phyloP scores from a whole-genome alignment of 2,329 filamentous ascomycete species.

The Talaromyces sp. region DNA sequence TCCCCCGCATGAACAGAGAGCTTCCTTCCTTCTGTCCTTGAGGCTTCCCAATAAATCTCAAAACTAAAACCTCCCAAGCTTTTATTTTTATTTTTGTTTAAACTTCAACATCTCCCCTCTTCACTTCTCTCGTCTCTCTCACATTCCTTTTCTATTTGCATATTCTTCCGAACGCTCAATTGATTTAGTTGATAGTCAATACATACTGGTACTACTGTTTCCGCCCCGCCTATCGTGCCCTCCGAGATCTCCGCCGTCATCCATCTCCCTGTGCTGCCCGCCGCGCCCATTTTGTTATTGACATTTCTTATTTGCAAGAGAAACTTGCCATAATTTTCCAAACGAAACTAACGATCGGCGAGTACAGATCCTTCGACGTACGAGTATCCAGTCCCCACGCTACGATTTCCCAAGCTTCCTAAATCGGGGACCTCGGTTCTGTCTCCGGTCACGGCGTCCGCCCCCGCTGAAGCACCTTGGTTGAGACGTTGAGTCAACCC shows the following conservation, averaged over 20 bases:
- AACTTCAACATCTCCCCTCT: neutral
- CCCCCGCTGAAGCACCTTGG: constrained; percentile 12
- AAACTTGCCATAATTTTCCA: neutral
- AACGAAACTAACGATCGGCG: constrained; percentile 2
- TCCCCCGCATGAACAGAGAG: neutral
- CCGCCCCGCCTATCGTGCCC: neutral
- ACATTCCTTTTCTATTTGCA: neutral
- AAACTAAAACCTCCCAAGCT: neutral
- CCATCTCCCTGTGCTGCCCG: neutral
- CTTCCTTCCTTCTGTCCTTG: neutral
- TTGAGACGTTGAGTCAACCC: neutral
- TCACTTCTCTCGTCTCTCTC: neutral
- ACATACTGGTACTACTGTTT: neutral
- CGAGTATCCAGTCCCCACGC: neutral
- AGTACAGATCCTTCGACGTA: constrained; percentile 5
- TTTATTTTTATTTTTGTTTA: neutral
- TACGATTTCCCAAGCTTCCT: constrained; percentile 1
- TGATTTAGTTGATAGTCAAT: constrained; percentile 1
- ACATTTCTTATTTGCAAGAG: constrained; percentile 9
- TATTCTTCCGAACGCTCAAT: neutral
- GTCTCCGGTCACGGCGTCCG: constrained; percentile 16
- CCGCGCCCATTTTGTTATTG: neutral
- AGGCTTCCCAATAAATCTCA: neutral
- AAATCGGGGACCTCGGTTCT: constrained; percentile 1
- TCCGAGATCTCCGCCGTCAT: neutral